Percentiles rank a stretch among this genome's conserved stretches.
phyloP scores from a whole-genome alignment of 768 basidiomycete genomes.

The Lentinula aciculospora region DNA sequence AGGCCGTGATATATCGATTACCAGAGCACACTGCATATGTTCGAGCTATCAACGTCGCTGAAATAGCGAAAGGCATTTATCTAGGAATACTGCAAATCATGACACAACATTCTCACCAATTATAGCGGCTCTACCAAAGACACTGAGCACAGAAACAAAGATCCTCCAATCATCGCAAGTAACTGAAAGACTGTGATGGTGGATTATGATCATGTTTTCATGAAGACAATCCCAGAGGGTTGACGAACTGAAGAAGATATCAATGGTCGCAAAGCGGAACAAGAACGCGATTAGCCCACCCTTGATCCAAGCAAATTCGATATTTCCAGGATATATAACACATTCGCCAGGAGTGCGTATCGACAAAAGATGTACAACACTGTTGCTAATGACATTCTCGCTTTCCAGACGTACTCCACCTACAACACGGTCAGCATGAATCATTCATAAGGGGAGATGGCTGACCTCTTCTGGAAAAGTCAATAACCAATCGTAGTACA shows the following conservation, averaged over 20 bases:
- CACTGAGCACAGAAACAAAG: conserved; percentile 22
- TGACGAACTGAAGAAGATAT: not conserved
- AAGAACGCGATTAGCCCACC: not conserved
- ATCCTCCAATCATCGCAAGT: conserved; percentile 22
- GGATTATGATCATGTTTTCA: not conserved
- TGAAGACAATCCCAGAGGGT: not conserved
- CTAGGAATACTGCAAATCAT: not conserved
- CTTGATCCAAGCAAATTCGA: conserved; percentile 11
- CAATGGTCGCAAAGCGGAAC: not conserved
- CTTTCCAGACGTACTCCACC: conserved; percentile 24
- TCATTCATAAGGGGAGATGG: not conserved
- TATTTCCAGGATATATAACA: conserved; percentile 24
- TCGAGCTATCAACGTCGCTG: conserved; percentile 10
- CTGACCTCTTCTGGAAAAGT: conserved; percentile 23
- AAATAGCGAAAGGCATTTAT: not conserved
- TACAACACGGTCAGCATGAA: not conserved
- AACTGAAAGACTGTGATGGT: not conserved
- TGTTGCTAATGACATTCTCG: conserved; percentile 19
- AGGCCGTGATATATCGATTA: conserved; percentile 13
- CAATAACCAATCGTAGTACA: conserved; percentile 27
- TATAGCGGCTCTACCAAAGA: conserved; percentile 23
- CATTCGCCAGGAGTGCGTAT: conserved; percentile 27
- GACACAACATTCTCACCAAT: conserved; percentile 17
- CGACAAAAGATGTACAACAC: conserved; percentile 27
- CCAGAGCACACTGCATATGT: conserved; percentile 17